These are phyloP conservation scores for Rhizophagus clarus DNA, from an alignment of 192 early-diverging fungal species.

Conservation along the genomic window DNA sequence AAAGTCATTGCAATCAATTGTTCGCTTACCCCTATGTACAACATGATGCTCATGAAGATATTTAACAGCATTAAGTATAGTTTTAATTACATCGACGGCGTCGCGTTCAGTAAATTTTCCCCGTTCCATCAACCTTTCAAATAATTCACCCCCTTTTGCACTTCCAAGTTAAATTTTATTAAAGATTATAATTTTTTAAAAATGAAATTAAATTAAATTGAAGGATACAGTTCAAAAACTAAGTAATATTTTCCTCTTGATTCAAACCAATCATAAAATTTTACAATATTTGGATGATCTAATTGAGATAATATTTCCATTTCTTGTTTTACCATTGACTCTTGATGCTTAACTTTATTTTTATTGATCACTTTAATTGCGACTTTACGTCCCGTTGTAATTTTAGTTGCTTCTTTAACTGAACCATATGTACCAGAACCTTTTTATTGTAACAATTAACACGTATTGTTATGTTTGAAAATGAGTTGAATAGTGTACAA, in stretches of 20 bases:
- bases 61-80: slow-evolving; percentile 73
- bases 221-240: slow-evolving; percentile 68
- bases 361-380: slow-evolving; percentile 95
- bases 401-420: slow-evolving; percentile 65
- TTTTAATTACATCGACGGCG: slow-evolving; percentile 73
- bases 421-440: slow-evolving; percentile 74
- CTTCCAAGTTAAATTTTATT: slow-evolving; percentile 30
- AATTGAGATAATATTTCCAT: slow-evolving; percentile 84
- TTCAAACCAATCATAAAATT: slow-evolving; percentile 81
- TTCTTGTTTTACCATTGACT: slow-evolving; percentile 89
- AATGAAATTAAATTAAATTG: background rate
- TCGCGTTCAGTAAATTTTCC: slow-evolving; percentile 84
- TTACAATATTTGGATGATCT: slow-evolving; percentile 88
- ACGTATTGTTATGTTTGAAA: background rate
- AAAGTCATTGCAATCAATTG: background rate
- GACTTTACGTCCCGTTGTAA: slow-evolving; percentile 74
- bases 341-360: slow-evolving; percentile 76
- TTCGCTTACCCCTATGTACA: slow-evolving; percentile 71
- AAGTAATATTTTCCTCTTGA: slow-evolving; percentile 75
- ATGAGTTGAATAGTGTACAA: background rate
- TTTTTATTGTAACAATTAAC: slow-evolving; percentile 13
- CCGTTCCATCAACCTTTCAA: slow-evolving; percentile 76
- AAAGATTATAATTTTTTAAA: background rate
- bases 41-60: slow-evolving; percentile 88
- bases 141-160: slow-evolving; percentile 86